Evolutionary conservation across 192 early-diverging fungal species (phyloP), one percentile per base, ranked within the genome.

Genomic region (Coemansia erecta): DNA sequence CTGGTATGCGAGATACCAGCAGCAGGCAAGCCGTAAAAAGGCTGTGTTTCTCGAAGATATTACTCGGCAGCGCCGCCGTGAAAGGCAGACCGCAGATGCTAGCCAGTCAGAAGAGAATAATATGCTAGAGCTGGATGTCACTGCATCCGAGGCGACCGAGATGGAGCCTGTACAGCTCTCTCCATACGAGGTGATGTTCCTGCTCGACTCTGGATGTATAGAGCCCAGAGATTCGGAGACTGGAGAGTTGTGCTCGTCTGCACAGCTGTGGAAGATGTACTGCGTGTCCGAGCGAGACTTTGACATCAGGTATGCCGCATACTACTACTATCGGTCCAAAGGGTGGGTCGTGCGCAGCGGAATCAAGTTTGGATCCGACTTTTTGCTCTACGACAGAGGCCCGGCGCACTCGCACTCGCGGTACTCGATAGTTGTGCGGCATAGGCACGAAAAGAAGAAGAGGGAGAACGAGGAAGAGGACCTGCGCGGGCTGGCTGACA

Each of bases 321-420:
- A 93, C 68, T 90, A 89, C 56, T 84, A 92, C 68, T 96, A 90
- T 64, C 80, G 90, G 8, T 84, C 86, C 26, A 80, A 79, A 12
- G 90, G 91, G 1, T 96, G 94, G 94, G 84, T 92, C 9, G 90
- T 91, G 3, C 84, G 84, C 66, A 80, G 84, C 58, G 94, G 94
- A 2, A 55, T 90, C 37, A 96, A 96, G 67, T 96, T 90, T 70
- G 92, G 90, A 7, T 72, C 87, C 2, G 89, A 94, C 62, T 93
- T 85, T 64, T 17, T 78, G 37, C 56, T 82, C 8, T 82, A 82
- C 55, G 37, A 51, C n/a, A 63, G 61, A 11, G 68, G 77, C 1
- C 81, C 81, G 8, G 53, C 57, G 12, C 41, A 37, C 1, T 53
- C 63, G 11, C 81, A 82, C 52, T 63, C 81, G 22, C 52, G 51